phyloP scores from a whole-genome alignment of 192 early-diverging fungal genomes.

The Linnemannia zychae region DNA sequence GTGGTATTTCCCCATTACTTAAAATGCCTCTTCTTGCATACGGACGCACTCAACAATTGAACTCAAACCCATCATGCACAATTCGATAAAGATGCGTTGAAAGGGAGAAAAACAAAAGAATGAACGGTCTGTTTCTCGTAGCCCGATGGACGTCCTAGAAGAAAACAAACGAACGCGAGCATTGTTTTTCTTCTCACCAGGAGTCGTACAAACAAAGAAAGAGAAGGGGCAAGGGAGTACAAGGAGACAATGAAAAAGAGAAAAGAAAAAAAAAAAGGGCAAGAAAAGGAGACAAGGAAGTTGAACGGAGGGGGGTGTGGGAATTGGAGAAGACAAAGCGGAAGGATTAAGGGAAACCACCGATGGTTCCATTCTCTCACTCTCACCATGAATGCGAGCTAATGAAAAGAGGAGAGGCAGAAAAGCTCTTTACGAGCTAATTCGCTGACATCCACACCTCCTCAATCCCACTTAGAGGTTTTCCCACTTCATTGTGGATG shows the following conservation, averaged over 20 bases:
- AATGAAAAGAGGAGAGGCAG: not conserved
- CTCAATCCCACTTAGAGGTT: too few relatives aligned
- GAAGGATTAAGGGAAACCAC: conserved; percentile 1
- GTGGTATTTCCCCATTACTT: not conserved
- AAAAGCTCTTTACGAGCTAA: not conserved
- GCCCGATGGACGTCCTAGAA: not conserved
- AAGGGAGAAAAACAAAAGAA: not conserved
- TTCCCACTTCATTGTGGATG: not conserved
- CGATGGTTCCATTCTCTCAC: not conserved
- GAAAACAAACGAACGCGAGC: not conserved
- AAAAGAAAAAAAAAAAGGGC: not conserved
- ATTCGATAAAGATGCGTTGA: not conserved
- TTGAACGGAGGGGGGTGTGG: not conserved
- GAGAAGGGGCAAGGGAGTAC: not conserved
- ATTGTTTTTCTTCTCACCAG: conserved; percentile 1
- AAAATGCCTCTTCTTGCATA: not conserved
- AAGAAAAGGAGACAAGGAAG: not conserved
- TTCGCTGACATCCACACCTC: not conserved
- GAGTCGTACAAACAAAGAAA: not conserved
- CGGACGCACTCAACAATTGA: not conserved
- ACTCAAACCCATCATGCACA: not conserved
- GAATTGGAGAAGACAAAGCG: not conserved
- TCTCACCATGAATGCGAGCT: not conserved
- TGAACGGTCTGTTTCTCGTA: not conserved
- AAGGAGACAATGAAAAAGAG: not conserved